These are phyloP conservation scores for Mycena alexandri DNA, from an alignment of 768 basidiomycete species.

Conservation along the genomic window DNA sequence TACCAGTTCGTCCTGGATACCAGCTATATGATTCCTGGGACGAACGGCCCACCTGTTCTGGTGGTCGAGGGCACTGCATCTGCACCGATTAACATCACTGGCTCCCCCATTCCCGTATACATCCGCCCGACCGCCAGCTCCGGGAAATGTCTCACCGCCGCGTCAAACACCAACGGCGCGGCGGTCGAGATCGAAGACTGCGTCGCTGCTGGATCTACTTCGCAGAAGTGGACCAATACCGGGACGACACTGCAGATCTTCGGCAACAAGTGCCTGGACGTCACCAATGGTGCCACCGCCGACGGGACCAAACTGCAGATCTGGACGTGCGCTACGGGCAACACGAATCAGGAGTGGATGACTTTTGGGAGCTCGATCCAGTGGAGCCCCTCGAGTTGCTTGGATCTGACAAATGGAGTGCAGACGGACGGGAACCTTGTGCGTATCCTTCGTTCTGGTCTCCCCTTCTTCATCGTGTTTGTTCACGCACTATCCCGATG, in stretches of 20 bases:
- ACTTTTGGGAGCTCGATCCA: conserved; percentile 16
- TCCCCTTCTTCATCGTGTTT: background rate
- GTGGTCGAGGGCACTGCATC: too few species aligned
- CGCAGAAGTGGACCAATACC: conserved; percentile 25
- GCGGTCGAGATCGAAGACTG: conserved; percentile 26
- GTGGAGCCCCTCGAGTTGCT: conserved; percentile 26
- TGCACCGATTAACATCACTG: too few species aligned
- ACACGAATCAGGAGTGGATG: conserved; percentile 39
- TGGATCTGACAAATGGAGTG: conserved; percentile 28
- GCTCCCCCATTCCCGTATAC: conserved; percentile 17
- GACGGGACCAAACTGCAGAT: too few species aligned
- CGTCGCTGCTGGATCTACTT: conserved; percentile 1
- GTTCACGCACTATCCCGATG: background rate
- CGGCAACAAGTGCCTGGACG: too few species aligned
- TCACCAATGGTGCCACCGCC: too few species aligned
- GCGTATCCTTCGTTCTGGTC: background rate
- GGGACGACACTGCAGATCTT: conserved; percentile 40
- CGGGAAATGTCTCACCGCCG: conserved; percentile 21
- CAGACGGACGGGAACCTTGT: conserved; percentile 23
- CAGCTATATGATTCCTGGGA: too few species aligned
- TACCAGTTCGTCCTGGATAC: too few species aligned
- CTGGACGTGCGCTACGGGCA: too few species aligned
- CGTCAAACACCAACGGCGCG: conserved; percentile 31
- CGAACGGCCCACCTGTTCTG: too few species aligned
- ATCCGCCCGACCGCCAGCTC: conserved; percentile 27